Evolutionary conservation across 352 stramenopile species (phyloP).

Genomic region (Lagenidium giganteum): DNA sequence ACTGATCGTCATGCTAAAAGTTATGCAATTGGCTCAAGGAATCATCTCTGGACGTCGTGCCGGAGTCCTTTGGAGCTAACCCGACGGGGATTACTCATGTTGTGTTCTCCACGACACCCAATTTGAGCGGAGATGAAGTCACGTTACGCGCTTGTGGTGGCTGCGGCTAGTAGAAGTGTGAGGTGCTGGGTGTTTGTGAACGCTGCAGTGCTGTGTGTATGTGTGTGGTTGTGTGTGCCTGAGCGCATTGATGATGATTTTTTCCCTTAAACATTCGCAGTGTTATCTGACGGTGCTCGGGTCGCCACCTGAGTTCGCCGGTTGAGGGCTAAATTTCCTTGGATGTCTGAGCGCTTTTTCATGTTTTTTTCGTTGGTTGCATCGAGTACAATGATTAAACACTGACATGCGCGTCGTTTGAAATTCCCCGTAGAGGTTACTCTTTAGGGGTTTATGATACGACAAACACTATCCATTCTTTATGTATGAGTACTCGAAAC

Average conservation of each 20-base stretch:
- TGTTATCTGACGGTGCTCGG: constrained; percentile 70
- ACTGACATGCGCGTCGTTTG: constrained; percentile 27
- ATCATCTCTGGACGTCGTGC: constrained; percentile 48
- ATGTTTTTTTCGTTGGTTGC: background rate
- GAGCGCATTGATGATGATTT: constrained; percentile 72
- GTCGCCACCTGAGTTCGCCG: constrained; percentile 52
- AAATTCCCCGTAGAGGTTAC: too few species aligned
- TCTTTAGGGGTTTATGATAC: constrained; percentile 28
- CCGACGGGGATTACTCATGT: constrained; percentile 90
- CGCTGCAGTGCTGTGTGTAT: constrained; percentile 3
- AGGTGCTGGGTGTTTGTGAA: constrained; percentile 35
- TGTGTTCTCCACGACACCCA: constrained; percentile 89
- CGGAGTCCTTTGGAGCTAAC: constrained; percentile 77
- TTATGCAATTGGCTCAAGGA: constrained; percentile 90
- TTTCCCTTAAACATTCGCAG: constrained; percentile 86
- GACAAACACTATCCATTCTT: constrained; percentile 29
- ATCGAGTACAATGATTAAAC: constrained; percentile 27
- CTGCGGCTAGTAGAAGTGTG: constrained; percentile 4
- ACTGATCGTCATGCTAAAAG: constrained; percentile 90
- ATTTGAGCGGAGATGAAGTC: constrained; percentile 17
- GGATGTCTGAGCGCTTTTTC: constrained; percentile 34
- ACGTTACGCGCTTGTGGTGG: background rate
- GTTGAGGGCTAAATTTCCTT: constrained; percentile 57
- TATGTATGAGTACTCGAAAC: constrained; percentile 30
- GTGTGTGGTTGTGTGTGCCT: constrained; percentile 8